These are phyloP conservation scores for Fusarium sp. DNA, from an alignment of 2,329 filamentous ascomycete species.

Conservation along the genomic window DNA sequence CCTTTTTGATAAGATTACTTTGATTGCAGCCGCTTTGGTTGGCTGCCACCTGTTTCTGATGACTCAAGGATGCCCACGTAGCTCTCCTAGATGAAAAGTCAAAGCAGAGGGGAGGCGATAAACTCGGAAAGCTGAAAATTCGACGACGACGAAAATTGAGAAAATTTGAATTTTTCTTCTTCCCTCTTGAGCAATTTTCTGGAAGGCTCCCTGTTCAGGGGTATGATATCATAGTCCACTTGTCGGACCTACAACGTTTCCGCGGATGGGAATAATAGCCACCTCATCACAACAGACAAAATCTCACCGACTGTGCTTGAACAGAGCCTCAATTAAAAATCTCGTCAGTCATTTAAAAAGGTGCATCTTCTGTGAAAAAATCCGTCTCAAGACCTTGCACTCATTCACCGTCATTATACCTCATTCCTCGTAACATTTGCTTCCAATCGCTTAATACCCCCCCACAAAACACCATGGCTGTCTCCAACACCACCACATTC, in stretches of 20 bases:
- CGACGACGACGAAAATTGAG: slow-evolving; percentile 9
- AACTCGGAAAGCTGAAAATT: slow-evolving; percentile 14
- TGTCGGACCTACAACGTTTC: slow-evolving; percentile 13
- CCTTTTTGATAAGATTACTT: slow-evolving; percentile 37
- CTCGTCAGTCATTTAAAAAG: slow-evolving; percentile 25
- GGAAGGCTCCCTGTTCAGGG: slow-evolving; percentile 25
- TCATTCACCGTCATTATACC: no score
- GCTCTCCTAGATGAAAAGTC: slow-evolving; percentile 16
- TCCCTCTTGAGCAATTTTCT: slow-evolving; percentile 17
- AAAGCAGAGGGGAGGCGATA: slow-evolving; percentile 17
- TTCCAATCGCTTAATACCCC: background rate
- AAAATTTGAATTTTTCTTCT: slow-evolving; percentile 22
- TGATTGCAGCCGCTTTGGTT: slow-evolving; percentile 25
- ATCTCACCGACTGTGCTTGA: background rate
- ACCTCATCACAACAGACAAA: slow-evolving; percentile 25
- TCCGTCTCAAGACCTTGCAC: no score
- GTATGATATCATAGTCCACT: slow-evolving; percentile 31
- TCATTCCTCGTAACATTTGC: no score
- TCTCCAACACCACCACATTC: slow-evolving; percentile 55
- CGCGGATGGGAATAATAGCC: slow-evolving; percentile 31
- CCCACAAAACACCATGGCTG: slow-evolving; percentile 26
- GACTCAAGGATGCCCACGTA: slow-evolving; percentile 41
- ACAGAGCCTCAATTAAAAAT: background rate
- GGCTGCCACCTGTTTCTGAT: slow-evolving; percentile 19
- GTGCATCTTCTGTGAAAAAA: slow-evolving; percentile 7